A percentile compares a stretch with the other conserved stretches of the same genome.
phyloP scores from a whole-genome alignment of 139 green algal genomes.

The Chara braunii region DNA sequence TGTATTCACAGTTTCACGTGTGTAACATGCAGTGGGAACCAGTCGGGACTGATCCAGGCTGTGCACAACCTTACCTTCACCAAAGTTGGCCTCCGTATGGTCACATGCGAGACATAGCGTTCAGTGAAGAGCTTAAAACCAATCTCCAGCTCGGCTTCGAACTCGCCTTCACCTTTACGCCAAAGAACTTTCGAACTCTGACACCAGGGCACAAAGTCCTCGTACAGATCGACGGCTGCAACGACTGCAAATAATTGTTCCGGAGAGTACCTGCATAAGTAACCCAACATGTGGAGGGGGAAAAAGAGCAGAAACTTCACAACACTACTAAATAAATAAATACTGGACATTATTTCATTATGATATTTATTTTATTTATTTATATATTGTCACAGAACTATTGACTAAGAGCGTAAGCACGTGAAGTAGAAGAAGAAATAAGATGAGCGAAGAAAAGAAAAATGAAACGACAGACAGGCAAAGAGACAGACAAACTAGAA shows the following conservation, averaged over 20 bases:
- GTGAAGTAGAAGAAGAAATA: no score
- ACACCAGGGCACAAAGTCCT: slow-evolving; percentile 87
- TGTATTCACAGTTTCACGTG: no score
- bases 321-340: no score
- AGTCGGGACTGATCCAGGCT: background rate
- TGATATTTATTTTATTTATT: no score
- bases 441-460: no score
- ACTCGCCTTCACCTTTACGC: slow-evolving; percentile 24
- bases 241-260: slow-evolving; percentile 78
- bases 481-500: no score
- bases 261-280: slow-evolving; percentile 61
- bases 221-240: slow-evolving; percentile 69
- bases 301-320: no score
- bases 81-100: slow-evolving; percentile 41
- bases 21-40: background rate
- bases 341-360: no score
- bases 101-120: slow-evolving; percentile 68
- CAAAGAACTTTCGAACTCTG: slow-evolving; percentile 49
- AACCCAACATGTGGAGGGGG: no score
- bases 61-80: slow-evolving; percentile 25
- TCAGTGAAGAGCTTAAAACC: slow-evolving; percentile 80
- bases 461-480: no score
- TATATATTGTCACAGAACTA: no score
- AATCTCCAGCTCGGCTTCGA: slow-evolving; percentile 88
- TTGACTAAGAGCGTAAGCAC: no score